Conservation (phyloP, 441 rosid genomes). For the Croton laevigatus region DNA sequence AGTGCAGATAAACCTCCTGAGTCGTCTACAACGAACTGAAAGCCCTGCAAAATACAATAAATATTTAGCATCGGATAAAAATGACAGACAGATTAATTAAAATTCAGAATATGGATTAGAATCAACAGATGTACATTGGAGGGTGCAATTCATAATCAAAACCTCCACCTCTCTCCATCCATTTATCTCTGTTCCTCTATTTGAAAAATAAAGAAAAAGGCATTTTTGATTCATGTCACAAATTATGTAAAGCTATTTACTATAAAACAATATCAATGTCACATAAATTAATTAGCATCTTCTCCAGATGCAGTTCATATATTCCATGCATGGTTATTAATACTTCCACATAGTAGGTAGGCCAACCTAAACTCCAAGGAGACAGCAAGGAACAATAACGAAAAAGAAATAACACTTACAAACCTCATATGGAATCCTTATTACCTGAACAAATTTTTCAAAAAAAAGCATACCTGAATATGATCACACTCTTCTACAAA, state of each 20-base stretch:
- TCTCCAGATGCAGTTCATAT: neutral
- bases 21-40: conserved; percentile 83
- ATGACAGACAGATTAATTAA: neutral
- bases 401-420: neutral
- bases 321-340: neutral
- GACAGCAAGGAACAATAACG: neutral
- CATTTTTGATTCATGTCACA: neutral
- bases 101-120: neutral
- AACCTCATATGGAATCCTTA: neutral
- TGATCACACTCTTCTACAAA: conserved; percentile 92
- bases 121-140: neutral
- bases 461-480: conserved; percentile 53
- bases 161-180: neutral
- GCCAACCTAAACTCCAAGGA: neutral
- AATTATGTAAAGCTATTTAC: neutral
- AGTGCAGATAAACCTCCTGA: conserved; percentile 83
- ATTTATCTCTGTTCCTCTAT: neutral
- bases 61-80: conserved; percentile 15
- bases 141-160: conserved; percentile 8
- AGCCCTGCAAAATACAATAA: conserved; percentile 53
- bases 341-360: neutral
- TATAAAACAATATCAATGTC: neutral
- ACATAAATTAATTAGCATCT: neutral
- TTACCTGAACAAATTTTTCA: neutral
- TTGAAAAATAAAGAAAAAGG: neutral